phyloP scores from a whole-genome alignment of 2,329 filamentous ascomycete species.

The Aspergillus eucalypticola region DNA sequence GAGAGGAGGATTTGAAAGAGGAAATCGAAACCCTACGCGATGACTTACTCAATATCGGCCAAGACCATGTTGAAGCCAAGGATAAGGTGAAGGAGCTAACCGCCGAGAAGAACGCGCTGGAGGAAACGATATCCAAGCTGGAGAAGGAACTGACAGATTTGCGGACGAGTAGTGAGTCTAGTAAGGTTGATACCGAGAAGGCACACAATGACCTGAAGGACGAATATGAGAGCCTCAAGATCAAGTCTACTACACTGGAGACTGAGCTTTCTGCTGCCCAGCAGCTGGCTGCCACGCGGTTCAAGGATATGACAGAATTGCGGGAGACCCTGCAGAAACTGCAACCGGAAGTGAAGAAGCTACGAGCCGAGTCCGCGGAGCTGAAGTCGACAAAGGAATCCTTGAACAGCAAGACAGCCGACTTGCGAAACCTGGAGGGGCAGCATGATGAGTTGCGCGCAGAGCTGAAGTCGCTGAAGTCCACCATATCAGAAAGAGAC shows the following conservation, averaged over 20 bases:
- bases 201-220: constrained; percentile 57
- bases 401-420: constrained; percentile 61
- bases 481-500: constrained; percentile 71
- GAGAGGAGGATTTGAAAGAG: constrained; percentile 75
- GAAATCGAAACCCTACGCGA: constrained; percentile 84
- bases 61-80: constrained; percentile 81
- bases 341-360: constrained; percentile 78
- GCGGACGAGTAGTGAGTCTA: constrained; percentile 50
- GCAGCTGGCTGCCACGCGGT: constrained; percentile 80
- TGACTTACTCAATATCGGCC: constrained; percentile 74
- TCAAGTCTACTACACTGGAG: constrained; percentile 68
- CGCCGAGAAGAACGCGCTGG: constrained; percentile 66
- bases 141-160: constrained; percentile 68
- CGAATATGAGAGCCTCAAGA: constrained; percentile 71
- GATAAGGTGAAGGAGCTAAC: constrained; percentile 70
- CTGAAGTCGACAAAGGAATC: constrained; percentile 77
- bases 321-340: constrained; percentile 78
- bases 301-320: constrained; percentile 82
- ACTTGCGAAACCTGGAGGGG: constrained; percentile 75
- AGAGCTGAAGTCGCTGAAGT: constrained; percentile 70
- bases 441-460: constrained; percentile 77
- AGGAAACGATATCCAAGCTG: constrained; percentile 64
- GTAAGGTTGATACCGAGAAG: constrained; percentile 51
- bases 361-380: constrained; percentile 74
- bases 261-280: constrained; percentile 84